Conservation (phyloP, 768 basidiomycete species). For the Albatrellus ellisii region DNA sequence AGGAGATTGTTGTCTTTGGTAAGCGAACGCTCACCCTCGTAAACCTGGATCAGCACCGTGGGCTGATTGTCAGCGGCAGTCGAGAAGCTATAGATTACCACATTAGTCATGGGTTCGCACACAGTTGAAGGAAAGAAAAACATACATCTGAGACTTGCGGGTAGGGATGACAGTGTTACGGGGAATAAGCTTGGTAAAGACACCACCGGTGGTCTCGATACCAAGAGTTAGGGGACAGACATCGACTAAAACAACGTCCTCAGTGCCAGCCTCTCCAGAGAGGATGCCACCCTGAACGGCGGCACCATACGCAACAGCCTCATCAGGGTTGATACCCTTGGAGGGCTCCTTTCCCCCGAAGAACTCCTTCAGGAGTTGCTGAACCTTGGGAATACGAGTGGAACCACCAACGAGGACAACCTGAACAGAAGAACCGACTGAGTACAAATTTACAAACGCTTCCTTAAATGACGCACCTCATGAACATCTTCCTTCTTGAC, state of each 20-base stretch:
- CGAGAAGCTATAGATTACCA: slow-evolving; percentile 40
- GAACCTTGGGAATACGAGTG: slow-evolving; percentile 99
- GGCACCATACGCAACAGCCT: slow-evolving; percentile 98
- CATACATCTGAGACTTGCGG: slow-evolving; percentile 86
- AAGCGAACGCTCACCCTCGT: slow-evolving; percentile 91
- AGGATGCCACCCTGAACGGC: slow-evolving; percentile 98
- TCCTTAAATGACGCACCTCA: slow-evolving; percentile 38
- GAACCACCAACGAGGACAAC: slow-evolving; percentile 93
- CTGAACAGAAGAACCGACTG: slow-evolving; percentile 20
- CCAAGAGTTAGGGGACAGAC: slow-evolving; percentile 95
- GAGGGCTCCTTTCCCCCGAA: slow-evolving; percentile 91
- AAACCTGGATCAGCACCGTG: slow-evolving; percentile 94
- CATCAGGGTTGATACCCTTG: slow-evolving; percentile 98
- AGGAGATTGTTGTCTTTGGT: slow-evolving; percentile 99
- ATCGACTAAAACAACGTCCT: slow-evolving; percentile 89
- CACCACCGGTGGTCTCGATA: slow-evolving; percentile 98
- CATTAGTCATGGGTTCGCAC: slow-evolving; percentile 16
- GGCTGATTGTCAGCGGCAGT: slow-evolving; percentile 88
- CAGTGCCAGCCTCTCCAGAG: slow-evolving; percentile 83
- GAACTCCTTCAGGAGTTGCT: slow-evolving; percentile 95
- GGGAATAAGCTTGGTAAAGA: slow-evolving; percentile 94
- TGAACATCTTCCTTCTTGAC: slow-evolving; percentile 97
- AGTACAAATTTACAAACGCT: not conserved
- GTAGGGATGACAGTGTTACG: slow-evolving; percentile 98
- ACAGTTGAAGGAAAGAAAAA: slow-evolving; percentile 1